A percentile compares a stretch with the other conserved stretches of the same genome.
phyloP scores from a whole-genome alignment of 306 rosid species.

The Prunus armeniaca region DNA sequence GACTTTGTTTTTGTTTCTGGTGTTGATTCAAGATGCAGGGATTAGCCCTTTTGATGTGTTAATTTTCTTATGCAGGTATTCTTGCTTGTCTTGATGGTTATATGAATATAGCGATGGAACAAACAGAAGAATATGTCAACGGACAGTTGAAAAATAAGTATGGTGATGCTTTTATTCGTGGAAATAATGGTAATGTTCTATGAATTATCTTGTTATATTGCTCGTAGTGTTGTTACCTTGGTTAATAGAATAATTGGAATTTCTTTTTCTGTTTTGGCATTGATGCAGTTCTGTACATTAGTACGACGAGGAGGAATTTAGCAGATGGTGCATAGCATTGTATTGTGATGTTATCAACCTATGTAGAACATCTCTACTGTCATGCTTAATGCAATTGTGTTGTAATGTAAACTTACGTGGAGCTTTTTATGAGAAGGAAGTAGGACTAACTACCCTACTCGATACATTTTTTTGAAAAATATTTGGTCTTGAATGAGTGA shows the following conservation, averaged over 20 bases:
- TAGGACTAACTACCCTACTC: background rate
- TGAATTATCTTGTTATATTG: background rate
- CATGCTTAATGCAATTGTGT: background rate
- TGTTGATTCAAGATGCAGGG: background rate
- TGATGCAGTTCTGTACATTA: constrained; percentile 86
- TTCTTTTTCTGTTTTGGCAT: background rate
- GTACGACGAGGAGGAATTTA: constrained; percentile 85
- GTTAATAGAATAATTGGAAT: constrained; percentile 7
- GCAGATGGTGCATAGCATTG: constrained; percentile 79
- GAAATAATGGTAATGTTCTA: constrained; percentile 63
- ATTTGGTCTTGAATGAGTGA: background rate
- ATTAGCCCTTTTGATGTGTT: constrained; percentile 1
- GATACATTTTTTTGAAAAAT: background rate
- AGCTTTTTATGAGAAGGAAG: constrained; percentile 3
- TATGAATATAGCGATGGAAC: constrained; percentile 99
- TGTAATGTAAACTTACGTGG: constrained; percentile 8
- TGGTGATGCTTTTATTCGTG: constrained; percentile 96
- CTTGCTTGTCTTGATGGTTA: constrained; percentile 97
- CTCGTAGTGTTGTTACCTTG: background rate
- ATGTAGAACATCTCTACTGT: constrained; percentile 5
- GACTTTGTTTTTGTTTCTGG: background rate
- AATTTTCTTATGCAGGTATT: constrained; percentile 58
- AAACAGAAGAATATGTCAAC: constrained; percentile 91
- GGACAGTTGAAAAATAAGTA: constrained; percentile 94
- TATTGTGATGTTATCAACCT: background rate